These are phyloP conservation scores for Alternaria postmessia DNA, from an alignment of 2,329 filamentous ascomycete genomes.

Conservation along the genomic window DNA sequence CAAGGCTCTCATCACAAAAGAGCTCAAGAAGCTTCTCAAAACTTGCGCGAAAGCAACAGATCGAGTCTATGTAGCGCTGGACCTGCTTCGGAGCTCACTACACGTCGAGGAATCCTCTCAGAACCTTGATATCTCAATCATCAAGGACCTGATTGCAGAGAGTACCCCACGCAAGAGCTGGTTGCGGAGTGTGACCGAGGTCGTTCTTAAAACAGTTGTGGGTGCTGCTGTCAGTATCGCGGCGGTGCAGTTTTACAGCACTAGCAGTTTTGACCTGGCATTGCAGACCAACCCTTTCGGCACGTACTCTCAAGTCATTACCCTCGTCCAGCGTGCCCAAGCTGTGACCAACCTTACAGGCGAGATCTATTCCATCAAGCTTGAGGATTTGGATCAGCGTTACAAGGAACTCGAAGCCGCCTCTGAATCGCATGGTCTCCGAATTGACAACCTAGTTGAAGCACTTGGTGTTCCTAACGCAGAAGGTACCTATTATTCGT, in stretches of 20 bases:
- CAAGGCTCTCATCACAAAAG: conserved; percentile 14
- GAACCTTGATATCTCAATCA: background rate
- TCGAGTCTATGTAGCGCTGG: conserved; percentile 23
- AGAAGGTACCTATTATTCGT: conserved; percentile 27
- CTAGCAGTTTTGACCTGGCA: conserved; percentile 1
- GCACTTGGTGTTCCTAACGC: conserved; percentile 32
- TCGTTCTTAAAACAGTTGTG: background rate
- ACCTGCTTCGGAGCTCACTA: conserved; percentile 16
- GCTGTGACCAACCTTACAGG: conserved; percentile 17
- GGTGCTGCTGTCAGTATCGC: background rate
- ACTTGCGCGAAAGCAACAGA: conserved; percentile 22
- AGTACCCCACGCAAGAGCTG: conserved; percentile 5
- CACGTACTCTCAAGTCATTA: conserved; percentile 10
- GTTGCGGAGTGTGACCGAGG: background rate
- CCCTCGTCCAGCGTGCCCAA: conserved; percentile 18
- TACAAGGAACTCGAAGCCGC: conserved; percentile 12
- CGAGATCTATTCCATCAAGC: conserved; percentile 16
- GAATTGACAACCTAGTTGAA: conserved; percentile 37
- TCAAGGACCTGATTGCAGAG: conserved; percentile 1
- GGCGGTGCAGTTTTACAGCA: background rate
- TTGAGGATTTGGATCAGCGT: conserved; percentile 16
- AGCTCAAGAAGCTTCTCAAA: conserved; percentile 26
- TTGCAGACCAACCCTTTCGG: background rate
- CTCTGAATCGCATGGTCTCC: conserved; percentile 16
- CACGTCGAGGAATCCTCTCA: background rate